Conservation (phyloP, 257 asterid genomes). For the Misopates orontium region DNA sequence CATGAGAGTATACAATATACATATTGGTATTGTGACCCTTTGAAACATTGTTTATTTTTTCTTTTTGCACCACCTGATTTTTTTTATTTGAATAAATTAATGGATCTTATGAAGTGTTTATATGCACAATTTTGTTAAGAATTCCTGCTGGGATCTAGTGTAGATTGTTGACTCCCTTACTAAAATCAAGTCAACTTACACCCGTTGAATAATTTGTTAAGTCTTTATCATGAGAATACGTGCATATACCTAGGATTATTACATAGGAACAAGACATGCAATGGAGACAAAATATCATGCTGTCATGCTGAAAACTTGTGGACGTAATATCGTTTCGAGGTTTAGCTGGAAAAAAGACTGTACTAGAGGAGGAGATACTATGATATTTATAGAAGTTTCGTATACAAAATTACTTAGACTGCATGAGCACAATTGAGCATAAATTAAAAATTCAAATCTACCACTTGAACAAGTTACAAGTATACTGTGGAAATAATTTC, state of each 20-base stretch:
- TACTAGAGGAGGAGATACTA: too few relatives aligned
- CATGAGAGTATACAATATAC: conserved; percentile 31
- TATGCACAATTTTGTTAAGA: neutral
- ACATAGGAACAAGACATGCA: neutral
- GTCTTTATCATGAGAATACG: neutral
- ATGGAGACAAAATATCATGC: too few relatives aligned
- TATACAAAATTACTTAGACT: too few relatives aligned
- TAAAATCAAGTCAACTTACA: neutral
- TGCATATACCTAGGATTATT: neutral
- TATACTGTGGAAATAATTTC: too few relatives aligned
- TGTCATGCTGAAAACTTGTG: too few relatives aligned
- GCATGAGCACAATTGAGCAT: too few relatives aligned
- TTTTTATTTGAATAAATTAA: neutral
- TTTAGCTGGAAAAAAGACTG: neutral
- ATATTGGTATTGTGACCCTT: conserved; percentile 24
- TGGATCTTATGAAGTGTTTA: neutral
- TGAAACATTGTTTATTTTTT: conserved; percentile 28
- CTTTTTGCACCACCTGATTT: too few relatives aligned
- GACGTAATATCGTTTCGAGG: too few relatives aligned
- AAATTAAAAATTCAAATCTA: too few relatives aligned
- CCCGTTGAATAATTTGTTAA: neutral
- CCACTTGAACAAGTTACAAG: too few relatives aligned
- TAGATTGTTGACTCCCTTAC: neutral
- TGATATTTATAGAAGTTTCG: too few relatives aligned
- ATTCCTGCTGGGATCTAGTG: neutral